Evolutionary conservation across 148 eudicot genomes (phyloP).

Genomic region (Polygonum maritimum): DNA sequence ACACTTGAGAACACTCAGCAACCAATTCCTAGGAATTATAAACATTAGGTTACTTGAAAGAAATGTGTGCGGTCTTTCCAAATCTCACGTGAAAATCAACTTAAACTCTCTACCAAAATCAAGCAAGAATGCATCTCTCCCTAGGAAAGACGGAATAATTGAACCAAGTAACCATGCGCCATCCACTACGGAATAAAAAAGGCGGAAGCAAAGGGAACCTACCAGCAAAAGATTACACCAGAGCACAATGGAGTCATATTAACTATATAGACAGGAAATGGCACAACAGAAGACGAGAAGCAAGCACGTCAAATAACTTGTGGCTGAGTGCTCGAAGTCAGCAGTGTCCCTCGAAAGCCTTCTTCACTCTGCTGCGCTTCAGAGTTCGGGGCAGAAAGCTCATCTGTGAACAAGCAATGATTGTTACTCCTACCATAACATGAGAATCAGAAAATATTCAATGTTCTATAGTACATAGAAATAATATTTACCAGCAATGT

Average conservation of each 20-base stretch:
- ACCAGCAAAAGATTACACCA: conserved; percentile 6
- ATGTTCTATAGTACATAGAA: neutral
- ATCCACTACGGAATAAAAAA: neutral
- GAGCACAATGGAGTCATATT: neutral
- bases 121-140: neutral
- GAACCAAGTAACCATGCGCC: neutral
- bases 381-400: conserved; percentile 65
- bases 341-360: conserved; percentile 90
- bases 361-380: conserved; percentile 66
- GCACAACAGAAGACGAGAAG: neutral
- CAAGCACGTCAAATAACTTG: conserved; percentile 41
- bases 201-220: neutral
- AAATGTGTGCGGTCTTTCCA: neutral
- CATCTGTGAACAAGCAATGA: conserved; percentile 40
- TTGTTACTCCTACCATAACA: neutral
- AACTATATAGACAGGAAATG: conserved; percentile 3
- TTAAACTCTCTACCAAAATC: neutral
- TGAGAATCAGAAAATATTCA: neutral
- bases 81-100: neutral
- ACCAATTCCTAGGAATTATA: neutral
- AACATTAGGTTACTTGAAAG: neutral
- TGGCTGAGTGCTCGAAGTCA: conserved; percentile 57
- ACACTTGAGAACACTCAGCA: too few relatives aligned
- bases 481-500: conserved; percentile 75
- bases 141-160: neutral